Evolutionary conservation across 148 eudicot genomes (phyloP).

Genomic region (Nepenthes mirabilis): DNA sequence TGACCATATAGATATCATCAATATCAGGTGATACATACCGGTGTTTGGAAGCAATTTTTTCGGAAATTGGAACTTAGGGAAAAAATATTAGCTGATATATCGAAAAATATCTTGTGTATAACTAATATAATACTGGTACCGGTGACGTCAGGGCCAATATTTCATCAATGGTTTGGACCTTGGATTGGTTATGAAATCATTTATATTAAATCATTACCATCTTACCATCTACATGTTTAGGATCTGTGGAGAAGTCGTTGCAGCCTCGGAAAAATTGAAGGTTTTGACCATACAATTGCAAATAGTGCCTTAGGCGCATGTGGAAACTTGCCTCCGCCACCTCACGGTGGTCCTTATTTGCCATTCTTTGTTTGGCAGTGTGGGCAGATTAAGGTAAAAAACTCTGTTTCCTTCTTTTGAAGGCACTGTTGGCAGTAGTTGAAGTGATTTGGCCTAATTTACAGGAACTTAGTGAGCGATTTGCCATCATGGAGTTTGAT

Average conservation of each 20-base stretch:
- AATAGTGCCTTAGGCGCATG: slow-evolving; percentile 69
- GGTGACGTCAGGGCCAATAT: too few relatives aligned
- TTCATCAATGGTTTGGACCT: too few relatives aligned
- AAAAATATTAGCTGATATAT: too few relatives aligned
- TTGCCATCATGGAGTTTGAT: slow-evolving; percentile 68
- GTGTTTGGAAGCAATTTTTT: too few relatives aligned
- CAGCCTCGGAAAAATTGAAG: slow-evolving; percentile 56
- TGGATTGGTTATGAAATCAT: not conserved
- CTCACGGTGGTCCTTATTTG: slow-evolving; percentile 40
- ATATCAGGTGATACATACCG: too few relatives aligned
- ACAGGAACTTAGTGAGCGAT: slow-evolving; percentile 55
- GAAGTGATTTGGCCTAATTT: not conserved
- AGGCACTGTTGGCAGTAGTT: not conserved
- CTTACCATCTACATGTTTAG: slow-evolving; percentile 17
- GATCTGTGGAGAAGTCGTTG: slow-evolving; percentile 86
- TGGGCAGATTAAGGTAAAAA: slow-evolving; percentile 59
- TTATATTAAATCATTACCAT: slow-evolving; percentile 1
- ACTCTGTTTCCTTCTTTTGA: not conserved
- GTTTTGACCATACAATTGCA: slow-evolving; percentile 62
- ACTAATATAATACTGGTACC: too few relatives aligned
- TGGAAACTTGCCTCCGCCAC: slow-evolving; percentile 38
- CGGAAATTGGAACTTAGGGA: too few relatives aligned
- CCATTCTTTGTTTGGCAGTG: slow-evolving; percentile 82
- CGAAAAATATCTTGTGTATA: too few relatives aligned
- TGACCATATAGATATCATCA: too few relatives aligned